Percentiles rank a stretch among this genome's conserved stretches.
These are phyloP conservation scores for Rubia yunnanensis DNA, from an alignment of 257 asterid genomes.

Conservation along the genomic window DNA sequence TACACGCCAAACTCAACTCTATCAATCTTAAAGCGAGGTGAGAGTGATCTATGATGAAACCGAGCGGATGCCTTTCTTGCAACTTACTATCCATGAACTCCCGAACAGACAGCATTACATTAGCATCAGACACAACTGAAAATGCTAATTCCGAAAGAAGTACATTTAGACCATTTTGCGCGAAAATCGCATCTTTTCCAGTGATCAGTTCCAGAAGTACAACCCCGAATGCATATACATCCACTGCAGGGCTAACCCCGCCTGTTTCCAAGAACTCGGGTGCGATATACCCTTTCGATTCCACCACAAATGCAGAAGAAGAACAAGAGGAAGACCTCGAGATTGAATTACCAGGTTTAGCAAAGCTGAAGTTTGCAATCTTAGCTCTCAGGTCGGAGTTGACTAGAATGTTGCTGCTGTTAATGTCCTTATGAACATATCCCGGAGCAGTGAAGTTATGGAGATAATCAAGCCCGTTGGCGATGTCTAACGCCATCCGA, in stretches of 20 bases:
- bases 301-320: slow-evolving; percentile 9
- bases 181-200: slow-evolving; percentile 36
- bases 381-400: slow-evolving; percentile 50
- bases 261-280: slow-evolving; percentile 42
- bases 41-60: slow-evolving; percentile 42
- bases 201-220: slow-evolving; percentile 56
- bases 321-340: slow-evolving; percentile 13
- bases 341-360: slow-evolving; percentile 22
- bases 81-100: slow-evolving; percentile 44
- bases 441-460: slow-evolving; percentile 62
- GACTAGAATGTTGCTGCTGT: slow-evolving; percentile 40
- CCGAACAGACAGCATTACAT: slow-evolving; percentile 14
- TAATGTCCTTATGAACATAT: slow-evolving; percentile 53
- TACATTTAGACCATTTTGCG: slow-evolving; percentile 31
- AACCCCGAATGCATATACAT: slow-evolving; percentile 59
- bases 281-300: slow-evolving; percentile 49
- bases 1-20: slow-evolving; percentile 39
- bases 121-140: slow-evolving; percentile 17
- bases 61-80: slow-evolving; percentile 49
- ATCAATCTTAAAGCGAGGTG: slow-evolving; percentile 40
- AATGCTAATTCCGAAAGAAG: slow-evolving; percentile 26
- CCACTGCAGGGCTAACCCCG: slow-evolving; percentile 39
- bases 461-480: slow-evolving; percentile 61
- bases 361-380: slow-evolving; percentile 45
- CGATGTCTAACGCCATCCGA: slow-evolving; percentile 56